Conservation (phyloP, 371 early-diverging fungal genomes). For the Syncephalastrum monosporum region DNA sequence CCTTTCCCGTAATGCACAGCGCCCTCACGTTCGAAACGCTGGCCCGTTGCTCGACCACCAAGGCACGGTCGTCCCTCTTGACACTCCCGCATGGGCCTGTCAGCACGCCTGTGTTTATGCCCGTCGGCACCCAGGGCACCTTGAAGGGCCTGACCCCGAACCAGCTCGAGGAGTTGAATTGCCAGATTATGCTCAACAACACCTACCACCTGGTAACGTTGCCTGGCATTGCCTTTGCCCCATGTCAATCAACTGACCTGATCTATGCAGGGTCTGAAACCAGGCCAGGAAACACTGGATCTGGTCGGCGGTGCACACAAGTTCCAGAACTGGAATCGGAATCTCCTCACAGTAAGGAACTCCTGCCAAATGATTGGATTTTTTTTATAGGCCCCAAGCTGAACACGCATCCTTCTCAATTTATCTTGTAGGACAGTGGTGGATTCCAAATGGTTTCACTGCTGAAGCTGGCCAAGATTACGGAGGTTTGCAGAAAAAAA, state of each 20-base stretch:
- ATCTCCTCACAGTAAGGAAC: constrained; percentile 73
- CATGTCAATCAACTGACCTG: neutral
- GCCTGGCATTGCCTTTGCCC: neutral
- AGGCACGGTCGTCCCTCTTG: constrained; percentile 81
- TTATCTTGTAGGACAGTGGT: constrained; percentile 69
- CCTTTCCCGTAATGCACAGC: constrained; percentile 34
- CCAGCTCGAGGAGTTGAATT: constrained; percentile 81
- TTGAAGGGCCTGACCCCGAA: constrained; percentile 86
- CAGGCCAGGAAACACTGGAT: constrained; percentile 79
- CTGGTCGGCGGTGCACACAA: constrained; percentile 79
- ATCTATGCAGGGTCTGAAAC: constrained; percentile 42
- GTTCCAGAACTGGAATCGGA: constrained; percentile 89
- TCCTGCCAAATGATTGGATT: neutral
- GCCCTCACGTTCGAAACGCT: constrained; percentile 69
- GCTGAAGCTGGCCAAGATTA: constrained; percentile 82
- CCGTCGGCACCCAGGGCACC: constrained; percentile 96
- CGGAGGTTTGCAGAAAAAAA: constrained; percentile 51
- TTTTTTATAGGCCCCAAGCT: no score
- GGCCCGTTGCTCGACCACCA: constrained; percentile 87
- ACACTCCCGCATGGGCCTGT: constrained; percentile 85
- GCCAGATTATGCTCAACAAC: constrained; percentile 92
- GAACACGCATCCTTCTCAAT: neutral
- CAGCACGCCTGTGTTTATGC: constrained; percentile 95
- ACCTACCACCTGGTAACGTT: constrained; percentile 84
- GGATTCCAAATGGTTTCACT: constrained; percentile 97